Evolutionary conservation across 805 yeast genomes (phyloP), one percentile per base, ranked within the genome.

Genomic region (Candida piceae): DNA sequence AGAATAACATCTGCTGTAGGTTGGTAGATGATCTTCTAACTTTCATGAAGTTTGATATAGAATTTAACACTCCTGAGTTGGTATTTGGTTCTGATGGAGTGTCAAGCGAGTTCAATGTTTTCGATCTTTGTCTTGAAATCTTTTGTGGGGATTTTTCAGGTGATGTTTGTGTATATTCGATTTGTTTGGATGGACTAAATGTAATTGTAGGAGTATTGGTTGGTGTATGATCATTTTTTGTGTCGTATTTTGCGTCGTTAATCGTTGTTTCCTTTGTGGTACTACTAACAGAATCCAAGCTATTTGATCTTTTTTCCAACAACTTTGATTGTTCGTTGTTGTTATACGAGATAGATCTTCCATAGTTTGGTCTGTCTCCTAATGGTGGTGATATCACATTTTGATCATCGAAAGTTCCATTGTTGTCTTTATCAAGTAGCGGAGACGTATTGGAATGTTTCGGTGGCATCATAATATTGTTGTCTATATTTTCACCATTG

Each of bases 71-170:
- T 4, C 62, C 59, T 1, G 55, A 33, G 29, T 47, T 42, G 9
- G 37, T 21, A 15, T 36, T 40, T 10, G 28, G 31, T 8, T 35
- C 37, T 16, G 29, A 34, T 9, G 49, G 45, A 12, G 38, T 38
- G 16, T 59, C 57, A 8, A 52, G 27, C 1, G 57, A 55, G 33
- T 56, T 55, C 31, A 61, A 34, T 1, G 66, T 61, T 38, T 51
- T 52, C n/a, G 64, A 57, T 24, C 66, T 38, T 30, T 58, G 60
- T 34, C 65, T 42, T 6, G 49, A 17, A 23, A 52, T 41, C 15
- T 32, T 36, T 15, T 27, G 22, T 5, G 45, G 23, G 13, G 45
- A 40, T 19, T 26, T 35, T 13, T 32, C 31, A 9, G 29, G 7
- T 6, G 28, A 8, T 7, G 26, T 8, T 11, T 9, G n/a, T 15